These are phyloP conservation scores for Globisporangium emineosum DNA, from an alignment of 352 stramenopile species.

Conservation along the genomic window DNA sequence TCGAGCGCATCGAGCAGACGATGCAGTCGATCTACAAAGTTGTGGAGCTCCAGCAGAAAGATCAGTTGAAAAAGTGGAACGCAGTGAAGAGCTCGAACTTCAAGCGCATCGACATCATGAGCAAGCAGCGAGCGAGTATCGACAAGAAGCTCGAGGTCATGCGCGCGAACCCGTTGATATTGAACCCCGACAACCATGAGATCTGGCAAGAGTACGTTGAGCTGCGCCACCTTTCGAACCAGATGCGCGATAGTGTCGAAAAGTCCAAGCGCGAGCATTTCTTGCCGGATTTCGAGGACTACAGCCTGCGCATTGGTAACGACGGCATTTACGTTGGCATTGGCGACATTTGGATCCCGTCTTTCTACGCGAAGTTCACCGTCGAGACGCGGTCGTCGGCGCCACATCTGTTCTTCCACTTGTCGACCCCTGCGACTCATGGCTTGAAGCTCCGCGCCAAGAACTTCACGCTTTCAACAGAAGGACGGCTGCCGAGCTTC, in stretches of 20 bases:
- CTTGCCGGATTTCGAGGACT: constrained; percentile 56
- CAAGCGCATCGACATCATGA: constrained; percentile 68
- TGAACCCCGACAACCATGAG: constrained; percentile 44
- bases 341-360: constrained; percentile 70
- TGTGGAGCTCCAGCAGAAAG: constrained; percentile 41
- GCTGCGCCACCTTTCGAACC: constrained; percentile 53
- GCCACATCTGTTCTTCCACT: constrained; percentile 60
- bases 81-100: constrained; percentile 51
- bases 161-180: constrained; percentile 30
- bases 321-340: constrained; percentile 72
- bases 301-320: constrained; percentile 60
- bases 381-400: constrained; percentile 57
- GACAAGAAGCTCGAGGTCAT: constrained; percentile 62
- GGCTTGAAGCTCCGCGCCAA: constrained; percentile 60
- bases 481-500: constrained; percentile 64
- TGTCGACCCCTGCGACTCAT: constrained; percentile 49
- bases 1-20: constrained; percentile 45
- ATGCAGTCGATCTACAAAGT: constrained; percentile 51
- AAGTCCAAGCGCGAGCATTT: constrained; percentile 68
- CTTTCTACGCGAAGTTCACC: constrained; percentile 68
- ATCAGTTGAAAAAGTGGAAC: constrained; percentile 48
- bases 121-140: constrained; percentile 53
- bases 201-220: constrained; percentile 73
- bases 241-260: constrained; percentile 59
- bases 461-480: constrained; percentile 66